Evolutionary conservation across 768 basidiomycete species (phyloP), one percentile per base, ranked within the genome.

Genomic region (Russula ochroleuca): DNA sequence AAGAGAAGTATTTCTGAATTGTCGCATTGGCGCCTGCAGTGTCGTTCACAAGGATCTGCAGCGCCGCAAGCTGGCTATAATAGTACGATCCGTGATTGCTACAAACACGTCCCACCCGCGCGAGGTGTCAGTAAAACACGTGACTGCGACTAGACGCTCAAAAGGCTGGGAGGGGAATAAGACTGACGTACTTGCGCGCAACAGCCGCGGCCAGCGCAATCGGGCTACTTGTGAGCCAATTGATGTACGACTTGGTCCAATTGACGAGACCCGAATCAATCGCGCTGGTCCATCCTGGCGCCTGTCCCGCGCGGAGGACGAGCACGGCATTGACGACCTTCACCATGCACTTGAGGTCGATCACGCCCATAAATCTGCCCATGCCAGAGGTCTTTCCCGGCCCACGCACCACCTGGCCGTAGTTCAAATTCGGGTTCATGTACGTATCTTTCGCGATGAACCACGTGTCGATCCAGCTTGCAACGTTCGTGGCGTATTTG

Each of bases 51-150:
- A 76, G 56, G 33, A 75, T 65, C 31, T 75, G 68, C 35, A 75
- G 59, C 4, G 75, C 67, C 5, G 71, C 67, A 17, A 73, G 63
- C 62, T 76, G 74, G 45, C 60, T 68, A 64, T 67, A 69, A 61
- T 74, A 76, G 71, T 69, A 76, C 3, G 72, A 67, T 14, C 72
- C 75, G 58, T 76, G 75, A 54, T 76, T 76, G 61, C 75, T 76
- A 56, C 13, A 47, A 35, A 37, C n/a, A n/a, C n/a, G n/a, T n/a
- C n/a, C n/a, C n/a, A 23, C n/a, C 13, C 15, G 6, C 10, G 33
- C 19, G 13, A 5, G 6, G 19, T n/a, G n/a, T 60, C 21, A 52
- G 37, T 8, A 33, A 19, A 35, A 41, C 10, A 21, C 51, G n/a
- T 52, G n/a, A 35, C n/a, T 9, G 10, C 6, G 13, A 25, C 23